Evolutionary conservation across 2,329 filamentous ascomycete species (phyloP).

Genomic region (Monosporascus cannonballus): DNA sequence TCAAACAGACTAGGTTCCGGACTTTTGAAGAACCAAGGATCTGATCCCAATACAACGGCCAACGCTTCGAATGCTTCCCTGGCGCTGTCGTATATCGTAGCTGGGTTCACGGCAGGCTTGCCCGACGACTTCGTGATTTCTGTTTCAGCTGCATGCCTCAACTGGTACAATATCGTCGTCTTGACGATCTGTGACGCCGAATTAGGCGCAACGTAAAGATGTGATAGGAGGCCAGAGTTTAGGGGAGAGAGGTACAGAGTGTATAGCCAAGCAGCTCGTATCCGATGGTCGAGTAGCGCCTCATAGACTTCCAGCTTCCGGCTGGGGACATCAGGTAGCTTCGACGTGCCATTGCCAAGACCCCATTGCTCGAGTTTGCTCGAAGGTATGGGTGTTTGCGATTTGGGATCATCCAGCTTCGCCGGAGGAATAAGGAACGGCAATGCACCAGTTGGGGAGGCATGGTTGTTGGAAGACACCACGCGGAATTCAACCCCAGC

Average conservation of each 20-base stretch:
- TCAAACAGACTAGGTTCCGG: conserved; percentile 69
- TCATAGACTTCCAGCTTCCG: conserved; percentile 67
- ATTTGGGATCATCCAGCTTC: conserved; percentile 25
- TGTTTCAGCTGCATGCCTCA: conserved; percentile 65
- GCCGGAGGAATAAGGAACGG: conserved; percentile 71
- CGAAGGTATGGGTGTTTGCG: conserved; percentile 46
- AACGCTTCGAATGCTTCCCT: conserved; percentile 41
- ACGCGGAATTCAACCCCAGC: conserved; percentile 61
- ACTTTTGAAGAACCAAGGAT: conserved; percentile 44
- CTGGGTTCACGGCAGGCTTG: conserved; percentile 27
- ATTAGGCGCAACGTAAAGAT: conserved; percentile 65
- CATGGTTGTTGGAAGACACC: conserved; percentile 80
- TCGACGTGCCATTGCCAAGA: conserved; percentile 39
- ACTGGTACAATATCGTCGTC: conserved; percentile 54
- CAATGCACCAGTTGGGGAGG: conserved; percentile 80
- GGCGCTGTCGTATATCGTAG: conserved; percentile 38
- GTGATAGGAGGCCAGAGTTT: conserved; percentile 63
- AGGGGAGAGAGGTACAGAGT: conserved; percentile 68
- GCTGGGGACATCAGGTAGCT: conserved; percentile 43
- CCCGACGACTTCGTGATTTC: conserved; percentile 62
- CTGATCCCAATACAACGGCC: conserved; percentile 32
- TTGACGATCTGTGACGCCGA: conserved; percentile 57
- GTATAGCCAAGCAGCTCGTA: conserved; percentile 87
- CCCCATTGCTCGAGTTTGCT: conserved; percentile 66
- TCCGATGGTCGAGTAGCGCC: conserved; percentile 66